Evolutionary conservation across 108 stramenopile species (phyloP).

Genomic region (Craspedostauros australis): DNA sequence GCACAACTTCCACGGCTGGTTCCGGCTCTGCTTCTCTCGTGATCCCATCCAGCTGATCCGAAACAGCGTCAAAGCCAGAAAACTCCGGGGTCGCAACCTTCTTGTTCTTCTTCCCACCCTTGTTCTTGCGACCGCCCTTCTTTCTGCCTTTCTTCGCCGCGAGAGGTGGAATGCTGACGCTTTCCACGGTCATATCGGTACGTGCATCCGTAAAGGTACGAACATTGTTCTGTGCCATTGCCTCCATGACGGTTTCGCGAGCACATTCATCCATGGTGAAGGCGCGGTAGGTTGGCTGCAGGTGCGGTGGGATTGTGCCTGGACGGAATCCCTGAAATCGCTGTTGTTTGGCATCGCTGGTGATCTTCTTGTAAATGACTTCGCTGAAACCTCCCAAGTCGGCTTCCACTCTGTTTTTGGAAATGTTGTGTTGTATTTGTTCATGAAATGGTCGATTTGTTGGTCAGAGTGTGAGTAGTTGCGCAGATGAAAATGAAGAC

Average conservation of each 20-base stretch:
- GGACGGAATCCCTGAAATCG: slow-evolving; percentile 78
- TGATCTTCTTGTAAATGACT: slow-evolving; percentile 71
- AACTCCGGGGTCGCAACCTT: slow-evolving; percentile 7
- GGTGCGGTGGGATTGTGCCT: slow-evolving; percentile 79
- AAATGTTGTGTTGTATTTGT: slow-evolving; percentile 1
- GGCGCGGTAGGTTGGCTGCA: slow-evolving; percentile 60
- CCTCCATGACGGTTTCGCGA: slow-evolving; percentile 71
- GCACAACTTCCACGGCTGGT: slow-evolving; percentile 5
- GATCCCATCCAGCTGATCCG: slow-evolving; percentile 10
- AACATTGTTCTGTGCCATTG: slow-evolving; percentile 80
- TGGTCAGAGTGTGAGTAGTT: not conserved
- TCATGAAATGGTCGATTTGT: too few species aligned
- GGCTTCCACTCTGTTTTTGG: slow-evolving; percentile 42
- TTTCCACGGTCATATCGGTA: slow-evolving; percentile 39
- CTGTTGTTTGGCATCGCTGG: slow-evolving; percentile 60
- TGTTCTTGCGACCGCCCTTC: slow-evolving; percentile 41
- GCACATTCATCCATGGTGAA: slow-evolving; percentile 85
- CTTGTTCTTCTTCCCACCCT: slow-evolving; percentile 3
- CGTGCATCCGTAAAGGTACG: slow-evolving; percentile 66
- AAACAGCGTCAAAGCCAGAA: too few species aligned
- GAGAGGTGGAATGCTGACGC: slow-evolving; percentile 53
- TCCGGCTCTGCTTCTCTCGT: not conserved
- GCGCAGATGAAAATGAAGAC: not conserved
- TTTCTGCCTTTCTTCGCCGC: slow-evolving; percentile 28
- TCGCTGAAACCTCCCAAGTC: slow-evolving; percentile 72